Conservation (phyloP, 2,329 filamentous ascomycete genomes). For the Cytospora piceae region DNA sequence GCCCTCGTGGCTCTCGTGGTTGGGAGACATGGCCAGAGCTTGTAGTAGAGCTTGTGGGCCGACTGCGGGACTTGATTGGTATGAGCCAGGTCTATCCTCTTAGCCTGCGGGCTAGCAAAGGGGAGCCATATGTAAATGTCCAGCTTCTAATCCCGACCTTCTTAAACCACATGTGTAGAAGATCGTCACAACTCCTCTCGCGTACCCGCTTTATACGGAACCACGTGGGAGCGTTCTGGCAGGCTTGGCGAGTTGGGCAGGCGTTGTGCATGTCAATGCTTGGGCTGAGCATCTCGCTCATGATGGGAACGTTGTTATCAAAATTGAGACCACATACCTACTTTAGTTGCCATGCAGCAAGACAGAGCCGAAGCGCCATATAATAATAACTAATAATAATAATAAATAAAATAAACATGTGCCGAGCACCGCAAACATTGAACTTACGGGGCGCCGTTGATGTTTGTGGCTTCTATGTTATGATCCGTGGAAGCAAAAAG, state of each 20-base stretch:
- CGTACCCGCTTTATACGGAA: background rate
- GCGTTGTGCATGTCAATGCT: background rate
- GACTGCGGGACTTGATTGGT: background rate
- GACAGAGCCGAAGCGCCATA: no score
- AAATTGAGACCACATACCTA: background rate
- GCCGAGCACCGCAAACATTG: background rate
- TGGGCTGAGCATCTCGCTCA: background rate
- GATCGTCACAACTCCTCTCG: background rate
- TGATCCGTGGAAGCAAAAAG: no score
- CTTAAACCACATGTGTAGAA: background rate
- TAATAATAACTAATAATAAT: no score
- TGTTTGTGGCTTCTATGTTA: no score
- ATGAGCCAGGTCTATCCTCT: background rate
- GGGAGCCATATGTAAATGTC: background rate
- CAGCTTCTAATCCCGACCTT: no score
- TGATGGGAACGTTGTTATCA: background rate
- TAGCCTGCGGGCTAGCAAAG: background rate
- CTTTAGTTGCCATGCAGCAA: background rate
- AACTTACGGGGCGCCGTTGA: background rate
- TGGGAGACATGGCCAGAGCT: no score
- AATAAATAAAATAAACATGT: no score
- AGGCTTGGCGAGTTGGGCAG: background rate
- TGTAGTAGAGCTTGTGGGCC: background rate
- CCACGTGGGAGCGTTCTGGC: background rate
- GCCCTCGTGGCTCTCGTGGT: background rate